Conservation (phyloP, 2,329 filamentous ascomycete species). For the Ilyonectria sp. region DNA sequence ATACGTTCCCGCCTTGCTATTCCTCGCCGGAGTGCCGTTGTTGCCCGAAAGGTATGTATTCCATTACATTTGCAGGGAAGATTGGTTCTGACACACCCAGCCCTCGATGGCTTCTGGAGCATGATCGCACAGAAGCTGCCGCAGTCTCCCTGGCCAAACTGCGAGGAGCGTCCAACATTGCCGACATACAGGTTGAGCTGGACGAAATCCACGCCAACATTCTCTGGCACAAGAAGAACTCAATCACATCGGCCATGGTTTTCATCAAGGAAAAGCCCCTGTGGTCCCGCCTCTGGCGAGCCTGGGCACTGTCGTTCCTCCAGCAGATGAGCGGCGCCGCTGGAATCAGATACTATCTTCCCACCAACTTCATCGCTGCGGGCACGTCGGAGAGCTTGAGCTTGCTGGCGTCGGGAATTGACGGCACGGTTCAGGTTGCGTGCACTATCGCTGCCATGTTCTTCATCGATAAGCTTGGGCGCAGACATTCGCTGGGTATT, state of each 20-base stretch:
- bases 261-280: slow-evolving; percentile 65
- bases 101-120: slow-evolving; percentile 72
- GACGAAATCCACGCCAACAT: slow-evolving; percentile 64
- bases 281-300: slow-evolving; percentile 69
- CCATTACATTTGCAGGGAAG: not conserved
- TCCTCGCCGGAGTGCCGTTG: slow-evolving; percentile 65
- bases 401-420: slow-evolving; percentile 68
- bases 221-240: slow-evolving; percentile 44
- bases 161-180: slow-evolving; percentile 57
- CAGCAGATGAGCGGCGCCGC: slow-evolving; percentile 71
- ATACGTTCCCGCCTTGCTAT: slow-evolving; percentile 65
- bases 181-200: slow-evolving; percentile 52
- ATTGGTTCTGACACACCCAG: slow-evolving; percentile 41
- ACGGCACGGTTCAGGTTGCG: slow-evolving; percentile 71
- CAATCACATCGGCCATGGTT: slow-evolving; percentile 48
- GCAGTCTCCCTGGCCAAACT: slow-evolving; percentile 63
- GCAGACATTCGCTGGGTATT: slow-evolving; percentile 63
- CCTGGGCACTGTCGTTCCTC: slow-evolving; percentile 71
- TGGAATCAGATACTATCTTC: slow-evolving; percentile 74
- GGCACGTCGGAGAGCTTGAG: slow-evolving; percentile 64
- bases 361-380: slow-evolving; percentile 65
- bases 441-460: slow-evolving; percentile 71
- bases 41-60: slow-evolving; percentile 67
- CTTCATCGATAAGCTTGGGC: slow-evolving; percentile 68
- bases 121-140: slow-evolving; percentile 60